A percentile compares a stretch with the other conserved stretches of the same genome.
phyloP scores from a whole-genome alignment of 306 rosid genomes.

The Dryas octopetala region DNA sequence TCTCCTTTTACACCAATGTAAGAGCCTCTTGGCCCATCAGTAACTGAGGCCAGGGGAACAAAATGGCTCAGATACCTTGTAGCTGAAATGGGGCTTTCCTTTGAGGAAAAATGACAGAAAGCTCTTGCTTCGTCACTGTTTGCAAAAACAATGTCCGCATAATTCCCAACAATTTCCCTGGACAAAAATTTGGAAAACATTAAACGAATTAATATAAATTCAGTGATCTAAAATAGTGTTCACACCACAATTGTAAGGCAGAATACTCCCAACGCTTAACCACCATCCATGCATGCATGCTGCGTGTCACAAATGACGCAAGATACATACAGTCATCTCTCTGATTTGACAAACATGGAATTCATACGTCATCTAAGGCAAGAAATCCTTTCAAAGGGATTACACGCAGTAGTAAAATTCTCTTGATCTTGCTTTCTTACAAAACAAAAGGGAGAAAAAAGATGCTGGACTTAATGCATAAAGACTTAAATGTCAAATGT shows the following conservation, averaged over 20 bases:
- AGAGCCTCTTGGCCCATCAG: slow-evolving; percentile 82
- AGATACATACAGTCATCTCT: not conserved
- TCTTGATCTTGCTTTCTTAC: not conserved
- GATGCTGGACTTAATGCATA: not conserved
- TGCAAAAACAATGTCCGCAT: slow-evolving; percentile 77
- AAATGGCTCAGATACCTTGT: slow-evolving; percentile 85
- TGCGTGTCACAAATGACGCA: not conserved
- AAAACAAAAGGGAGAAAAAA: not conserved
- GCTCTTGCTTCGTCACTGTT: slow-evolving; percentile 86
- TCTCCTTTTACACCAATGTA: slow-evolving; percentile 86
- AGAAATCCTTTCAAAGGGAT: not conserved
- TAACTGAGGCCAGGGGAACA: slow-evolving; percentile 81
- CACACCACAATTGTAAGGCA: not conserved
- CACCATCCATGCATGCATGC: not conserved
- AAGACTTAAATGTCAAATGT: not conserved
- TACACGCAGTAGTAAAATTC: not conserved
- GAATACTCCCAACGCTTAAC: not conserved
- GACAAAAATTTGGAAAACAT: slow-evolving; percentile 14
- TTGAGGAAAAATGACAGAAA: slow-evolving; percentile 61
- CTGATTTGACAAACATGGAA: not conserved
- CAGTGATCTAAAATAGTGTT: not conserved
- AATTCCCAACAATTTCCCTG: slow-evolving; percentile 83
- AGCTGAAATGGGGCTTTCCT: slow-evolving; percentile 60
- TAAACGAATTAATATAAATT: not conserved
- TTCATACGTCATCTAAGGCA: not conserved